Base-by-base conservation (phyloP, 768 basidiomycete genomes). In the Crassisporium funariophilum region DNA sequence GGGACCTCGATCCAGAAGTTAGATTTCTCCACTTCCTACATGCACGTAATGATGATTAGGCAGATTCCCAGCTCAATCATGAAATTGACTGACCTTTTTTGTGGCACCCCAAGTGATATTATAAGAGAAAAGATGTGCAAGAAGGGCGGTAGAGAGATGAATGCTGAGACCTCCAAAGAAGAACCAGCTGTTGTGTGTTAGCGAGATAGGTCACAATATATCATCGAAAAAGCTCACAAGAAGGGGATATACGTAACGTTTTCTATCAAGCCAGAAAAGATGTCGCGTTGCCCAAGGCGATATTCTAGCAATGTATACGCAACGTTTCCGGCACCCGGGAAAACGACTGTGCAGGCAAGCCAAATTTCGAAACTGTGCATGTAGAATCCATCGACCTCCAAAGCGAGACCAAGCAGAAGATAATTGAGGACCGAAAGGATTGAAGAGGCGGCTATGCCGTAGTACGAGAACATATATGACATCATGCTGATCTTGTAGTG, bases 1-100 rank as follows among this genome's bases (percentile, higher is more conserved):
- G 93, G 93, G 10, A 93, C 82, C 64, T 95, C 92, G 45, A 87
- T 80, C 79, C 88, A 93, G 74, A 95, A 93, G 62, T 93, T 94
- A 4, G 87, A 89, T 38, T 81, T 76, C 65, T 93, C 86, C 31
- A 94, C 89, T 65, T 90, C 88, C 78, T 92, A 31, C 44, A n/a
- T n/a, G n/a, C n/a, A n/a, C n/a, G n/a, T n/a, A n/a, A n/a, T n/a
- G n/a, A n/a, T n/a, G n/a, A n/a, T n/a, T n/a, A n/a, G n/a, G n/a
- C n/a, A n/a, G n/a, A n/a, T n/a, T n/a, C n/a, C n/a, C n/a, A n/a
- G n/a, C n/a, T n/a, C n/a, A n/a, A n/a, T n/a, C n/a, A n/a, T n/a
- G n/a, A n/a, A n/a, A n/a, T n/a, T n/a, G n/a, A 45, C 52, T 11
- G 33, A 70, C 75, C 68, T 91, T 90, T 56, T 80, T 80, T 4